Evolutionary conservation across 179 eudicot genomes (phyloP), one percentile per base, ranked within the genome.

Genomic region (Nepenthes alata): DNA sequence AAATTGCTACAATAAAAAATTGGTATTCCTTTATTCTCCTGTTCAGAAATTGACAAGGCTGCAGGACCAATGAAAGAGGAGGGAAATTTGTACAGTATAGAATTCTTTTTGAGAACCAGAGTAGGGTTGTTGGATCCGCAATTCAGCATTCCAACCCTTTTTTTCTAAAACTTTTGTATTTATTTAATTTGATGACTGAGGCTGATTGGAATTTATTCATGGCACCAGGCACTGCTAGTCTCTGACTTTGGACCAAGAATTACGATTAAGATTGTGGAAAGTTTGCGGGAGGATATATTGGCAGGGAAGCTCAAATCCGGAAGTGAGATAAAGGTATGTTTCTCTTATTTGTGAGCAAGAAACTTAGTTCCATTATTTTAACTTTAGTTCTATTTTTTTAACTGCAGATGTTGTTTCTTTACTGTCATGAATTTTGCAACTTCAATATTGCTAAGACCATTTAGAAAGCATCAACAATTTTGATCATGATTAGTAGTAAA

Each of bases 301-400:
- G 86, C 88, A 62, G 98, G 96, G 52, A 91, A 91, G 75, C 95
- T 91, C 74, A 91, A 91, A 74, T 89, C 98, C 51, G 98, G 98
- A 59, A 63, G 78, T 64, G 95, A 91, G 66, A 91, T 89, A 65
- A 91, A 91, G 87, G 98, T 86, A 79, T 56, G 53, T 3, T 49
- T 10, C 14, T 5, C 3, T 10, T 11, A 10, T 49, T 49, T 6
- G 53, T 11, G 11, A 49, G 3, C 53, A 10, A 5, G 45, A 41
- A 0, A 41, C 45, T 41, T 41, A 25, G 45, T 41, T 41, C 45
- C 45, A 41, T 41, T 41, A 41, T 41, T 41, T 4, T 4, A 57
- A 6, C 39, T 57, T 41, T 41, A 25, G 45, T 41, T 41, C 45
- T 7, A 41, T 41, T 41, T 4, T 41, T 41, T 4, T 4, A 57